Base-by-base conservation (phyloP, 352 stramenopile species). In the Pythium volutum region DNA sequence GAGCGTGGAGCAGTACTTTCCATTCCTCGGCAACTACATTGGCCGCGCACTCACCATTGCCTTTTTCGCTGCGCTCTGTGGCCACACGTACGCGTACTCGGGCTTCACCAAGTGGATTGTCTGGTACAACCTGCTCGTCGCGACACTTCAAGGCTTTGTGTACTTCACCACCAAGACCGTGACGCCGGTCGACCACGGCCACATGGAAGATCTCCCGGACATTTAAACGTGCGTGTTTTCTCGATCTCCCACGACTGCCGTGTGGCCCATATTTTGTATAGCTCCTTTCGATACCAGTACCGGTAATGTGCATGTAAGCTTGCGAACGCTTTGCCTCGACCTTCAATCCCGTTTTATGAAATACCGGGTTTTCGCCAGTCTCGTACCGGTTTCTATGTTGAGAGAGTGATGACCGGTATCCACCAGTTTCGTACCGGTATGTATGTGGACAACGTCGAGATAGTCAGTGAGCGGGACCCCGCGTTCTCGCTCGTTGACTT, bases 1-100 rank as follows among this genome's bases (percentile, higher is more conserved):
- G 55, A 91, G 81, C 49, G 73, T 95, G 53, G 85, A 95, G 67
- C 70, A 77, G 64, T 95, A 89, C 66, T 81, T 95, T 45, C 85
- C 85, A n/a, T 95, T 95, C 64, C 64, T 95, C 11, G 81, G 83
- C 64, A 95, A 92, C 66, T 93, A 93, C 67, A 84, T 95, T 18
- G 85, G 85, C n/a, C 85, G 85, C 25, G 83, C 81, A 18, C 62
- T 85, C 25, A 90, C 83, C 48, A 84, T 95, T 51, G 66, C 89
- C 15, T 95, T 89, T 69, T 91, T 95, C 57, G 81, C 83, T 2
- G 83, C 87, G 29, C 67, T 95, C 20, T 89, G 83, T 58, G 72
- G 68, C 22, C 83, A 92, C 64, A 79, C 76, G 55, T 80, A 85
- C 62, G 65, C 81, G 14, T 92, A 85, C 61, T 66, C 64, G 1